These are phyloP conservation scores for Austroboletus festivus DNA, from an alignment of 768 basidiomycete species.

Conservation along the genomic window DNA sequence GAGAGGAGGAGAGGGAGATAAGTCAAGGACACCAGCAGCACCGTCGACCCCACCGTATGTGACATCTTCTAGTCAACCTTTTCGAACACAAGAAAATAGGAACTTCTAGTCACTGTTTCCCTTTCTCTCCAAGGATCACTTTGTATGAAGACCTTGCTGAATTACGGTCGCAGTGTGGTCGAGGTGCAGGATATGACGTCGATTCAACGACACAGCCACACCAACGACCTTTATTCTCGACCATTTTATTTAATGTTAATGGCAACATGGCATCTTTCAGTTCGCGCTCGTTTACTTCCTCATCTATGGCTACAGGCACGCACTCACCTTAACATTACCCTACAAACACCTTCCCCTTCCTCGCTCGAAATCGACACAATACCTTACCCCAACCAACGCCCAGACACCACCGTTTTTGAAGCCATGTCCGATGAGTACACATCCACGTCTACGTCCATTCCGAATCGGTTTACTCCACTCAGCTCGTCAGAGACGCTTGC, in stretches of 20 bases:
- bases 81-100: background rate
- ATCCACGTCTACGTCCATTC: slow-evolving; percentile 4
- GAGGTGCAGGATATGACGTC: too few species aligned
- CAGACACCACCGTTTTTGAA: slow-evolving; percentile 38
- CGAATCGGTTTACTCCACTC: slow-evolving; percentile 19
- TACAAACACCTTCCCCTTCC: slow-evolving; percentile 33
- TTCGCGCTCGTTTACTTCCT: slow-evolving; percentile 11
- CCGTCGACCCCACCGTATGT: background rate
- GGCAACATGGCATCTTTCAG: slow-evolving; percentile 24
- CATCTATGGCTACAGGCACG: slow-evolving; percentile 18
- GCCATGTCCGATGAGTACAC: slow-evolving; percentile 33
- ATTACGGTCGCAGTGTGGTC: too few species aligned
- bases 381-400: slow-evolving; percentile 32
- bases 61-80: slow-evolving; percentile 5
- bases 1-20: slow-evolving; percentile 18
- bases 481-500: slow-evolving; percentile 24
- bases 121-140: too few species aligned
- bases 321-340: slow-evolving; percentile 22
- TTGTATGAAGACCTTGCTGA: too few species aligned
- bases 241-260: too few species aligned
- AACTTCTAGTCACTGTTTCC: background rate
- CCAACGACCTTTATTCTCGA: background rate
- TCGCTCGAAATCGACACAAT: slow-evolving; percentile 34
- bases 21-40: slow-evolving; percentile 13
- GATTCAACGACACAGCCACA: background rate